A percentile compares a stretch with the other conserved stretches of the same genome.
phyloP scores from a whole-genome alignment of 192 early-diverging fungal genomes.

The Linnemannia schmuckeri region DNA sequence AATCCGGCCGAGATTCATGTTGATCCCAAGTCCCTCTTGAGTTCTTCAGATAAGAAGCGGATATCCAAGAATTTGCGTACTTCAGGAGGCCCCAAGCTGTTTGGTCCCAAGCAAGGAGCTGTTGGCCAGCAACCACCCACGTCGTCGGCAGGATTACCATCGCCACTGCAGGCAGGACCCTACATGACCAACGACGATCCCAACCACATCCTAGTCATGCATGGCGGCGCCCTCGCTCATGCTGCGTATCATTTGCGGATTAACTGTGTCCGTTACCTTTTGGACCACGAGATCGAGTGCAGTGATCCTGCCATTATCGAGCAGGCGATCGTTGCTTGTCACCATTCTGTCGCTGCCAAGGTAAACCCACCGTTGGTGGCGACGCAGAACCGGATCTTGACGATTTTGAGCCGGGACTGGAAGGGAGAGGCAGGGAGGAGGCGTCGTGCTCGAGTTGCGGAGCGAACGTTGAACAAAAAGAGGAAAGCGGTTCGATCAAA shows the following conservation, averaged over 20 bases:
- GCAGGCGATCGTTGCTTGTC: conserved; percentile 46
- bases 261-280: conserved; percentile 32
- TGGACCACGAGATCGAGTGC: conserved; percentile 52
- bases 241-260: conserved; percentile 43
- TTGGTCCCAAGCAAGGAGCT: neutral
- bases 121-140: neutral
- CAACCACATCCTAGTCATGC: conserved; percentile 47
- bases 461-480: conserved; percentile 32
- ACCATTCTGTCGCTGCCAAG: conserved; percentile 34
- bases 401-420: conserved; percentile 33
- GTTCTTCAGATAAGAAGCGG: conserved; percentile 10
- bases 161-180: neutral
- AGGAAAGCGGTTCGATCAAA: conserved; percentile 31
- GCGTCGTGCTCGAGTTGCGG: conserved; percentile 26
- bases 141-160: neutral
- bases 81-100: conserved; percentile 1
- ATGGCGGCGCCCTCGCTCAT: conserved; percentile 37
- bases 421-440: conserved; percentile 23
- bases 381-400: conserved; percentile 25
- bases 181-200: conserved; percentile 21
- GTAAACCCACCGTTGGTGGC: conserved; percentile 32
- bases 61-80: conserved; percentile 9
- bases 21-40: conserved; percentile 13
- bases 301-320: conserved; percentile 38
- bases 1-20: conserved; percentile 37